Percentiles rank a stretch among this genome's conserved stretches.
phyloP scores from a whole-genome alignment of 2,329 filamentous ascomycete species.

The Trichoderma brevicompactum region DNA sequence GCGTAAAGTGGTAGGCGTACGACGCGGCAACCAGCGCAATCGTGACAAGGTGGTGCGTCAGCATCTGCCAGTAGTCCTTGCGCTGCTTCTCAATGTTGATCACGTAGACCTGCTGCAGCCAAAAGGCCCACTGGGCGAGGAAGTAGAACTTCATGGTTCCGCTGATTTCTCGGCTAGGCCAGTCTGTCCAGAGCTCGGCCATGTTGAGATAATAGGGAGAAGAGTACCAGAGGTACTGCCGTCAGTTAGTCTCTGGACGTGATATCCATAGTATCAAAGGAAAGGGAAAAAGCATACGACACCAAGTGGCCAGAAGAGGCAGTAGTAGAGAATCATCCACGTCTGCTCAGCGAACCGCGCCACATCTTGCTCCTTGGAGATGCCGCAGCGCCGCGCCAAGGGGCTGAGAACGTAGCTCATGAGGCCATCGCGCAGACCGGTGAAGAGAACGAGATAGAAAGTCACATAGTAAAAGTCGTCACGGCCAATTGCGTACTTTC shows the following conservation, averaged over 20 bases:
- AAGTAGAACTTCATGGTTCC: slow-evolving; percentile 86
- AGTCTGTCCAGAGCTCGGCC: slow-evolving; percentile 79
- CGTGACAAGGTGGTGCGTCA: slow-evolving; percentile 94
- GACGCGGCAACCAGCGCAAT: slow-evolving; percentile 77
- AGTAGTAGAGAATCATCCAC: slow-evolving; percentile 85
- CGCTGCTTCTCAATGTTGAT: slow-evolving; percentile 92
- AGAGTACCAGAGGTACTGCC: slow-evolving; percentile 78
- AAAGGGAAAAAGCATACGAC: slow-evolving; percentile 62
- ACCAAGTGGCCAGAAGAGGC: slow-evolving; percentile 78
- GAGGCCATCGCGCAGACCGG: slow-evolving; percentile 76
- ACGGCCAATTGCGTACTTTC: slow-evolving; percentile 73
- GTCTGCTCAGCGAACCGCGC: slow-evolving; percentile 91
- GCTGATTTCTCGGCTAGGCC: slow-evolving; percentile 78
- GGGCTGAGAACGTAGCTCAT: slow-evolving; percentile 89
- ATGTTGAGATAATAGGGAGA: slow-evolving; percentile 81
- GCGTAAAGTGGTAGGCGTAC: slow-evolving; percentile 85
- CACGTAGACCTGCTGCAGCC: slow-evolving; percentile 91
- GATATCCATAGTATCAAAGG: neutral
- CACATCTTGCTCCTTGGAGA: slow-evolving; percentile 74
- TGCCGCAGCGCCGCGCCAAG: slow-evolving; percentile 70
- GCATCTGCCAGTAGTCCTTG: slow-evolving; percentile 96
- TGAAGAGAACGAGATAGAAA: slow-evolving; percentile 82
- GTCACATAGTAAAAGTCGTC: slow-evolving; percentile 79
- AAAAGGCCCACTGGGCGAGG: slow-evolving; percentile 87
- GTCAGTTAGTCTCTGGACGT: neutral